Percentiles rank a stretch among this genome's conserved stretches.
Conservation (phyloP, 1,284 basidiomycete genomes). For the Trichosporon sp. region DNA sequence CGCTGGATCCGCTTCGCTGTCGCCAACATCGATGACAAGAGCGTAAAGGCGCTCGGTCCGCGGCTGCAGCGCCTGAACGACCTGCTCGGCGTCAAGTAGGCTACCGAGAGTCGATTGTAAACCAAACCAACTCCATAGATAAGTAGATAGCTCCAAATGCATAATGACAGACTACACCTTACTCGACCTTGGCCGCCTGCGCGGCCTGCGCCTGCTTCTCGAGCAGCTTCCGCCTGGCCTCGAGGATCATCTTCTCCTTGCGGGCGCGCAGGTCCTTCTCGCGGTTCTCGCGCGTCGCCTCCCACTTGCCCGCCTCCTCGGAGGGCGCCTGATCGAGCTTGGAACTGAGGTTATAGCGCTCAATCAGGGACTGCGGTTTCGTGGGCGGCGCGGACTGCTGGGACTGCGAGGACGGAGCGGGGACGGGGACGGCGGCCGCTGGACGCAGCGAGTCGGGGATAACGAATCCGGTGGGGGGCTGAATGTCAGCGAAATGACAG, state of each 20-base stretch:
- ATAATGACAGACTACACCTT: constrained; percentile 11
- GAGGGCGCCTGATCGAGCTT: constrained; percentile 20
- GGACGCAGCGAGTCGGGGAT: constrained; percentile 19
- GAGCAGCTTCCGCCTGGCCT: constrained; percentile 42
- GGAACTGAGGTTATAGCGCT: constrained; percentile 34
- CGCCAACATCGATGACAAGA: constrained; percentile 69
- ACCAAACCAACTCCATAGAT: no score
- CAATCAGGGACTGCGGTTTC: constrained; percentile 32
- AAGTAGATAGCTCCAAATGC: constrained; percentile 7
- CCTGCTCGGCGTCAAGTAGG: constrained; percentile 12
- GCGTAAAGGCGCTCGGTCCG: constrained; percentile 59
- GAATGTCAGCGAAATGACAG: background rate
- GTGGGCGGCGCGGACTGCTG: constrained; percentile 11
- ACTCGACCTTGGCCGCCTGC: constrained; percentile 17
- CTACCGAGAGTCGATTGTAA: background rate
- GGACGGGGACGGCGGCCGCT: background rate
- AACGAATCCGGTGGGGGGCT: constrained; percentile 17
- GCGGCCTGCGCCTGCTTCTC: constrained; percentile 29
- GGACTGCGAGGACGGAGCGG: constrained; percentile 5
- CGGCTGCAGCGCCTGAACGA: constrained; percentile 56
- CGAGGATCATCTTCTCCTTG: constrained; percentile 47
- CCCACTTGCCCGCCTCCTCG: constrained; percentile 32
- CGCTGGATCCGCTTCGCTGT: constrained; percentile 59
- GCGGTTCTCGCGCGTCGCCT: constrained; percentile 40
- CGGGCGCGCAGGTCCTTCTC: constrained; percentile 40